A percentile compares a stretch with the other conserved stretches of the same genome.
phyloP scores from a whole-genome alignment of 805 yeast species.

The Priceomyces castillae region DNA sequence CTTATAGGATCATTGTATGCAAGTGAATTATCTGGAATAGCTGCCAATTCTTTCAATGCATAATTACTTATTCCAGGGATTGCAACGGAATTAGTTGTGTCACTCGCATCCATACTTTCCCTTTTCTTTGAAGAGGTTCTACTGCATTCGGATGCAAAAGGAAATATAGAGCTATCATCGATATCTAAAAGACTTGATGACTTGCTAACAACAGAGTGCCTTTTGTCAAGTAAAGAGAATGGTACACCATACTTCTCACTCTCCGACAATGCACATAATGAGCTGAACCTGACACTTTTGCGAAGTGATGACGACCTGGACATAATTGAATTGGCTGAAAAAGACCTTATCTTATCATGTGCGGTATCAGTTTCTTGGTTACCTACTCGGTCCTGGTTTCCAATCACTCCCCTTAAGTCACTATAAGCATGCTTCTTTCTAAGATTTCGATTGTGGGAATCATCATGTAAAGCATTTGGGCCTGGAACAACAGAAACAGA shows the following conservation, averaged over 20 bases:
- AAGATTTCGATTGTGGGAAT: constrained; percentile 17
- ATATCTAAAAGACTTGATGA: constrained; percentile 26
- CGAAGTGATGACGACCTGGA: constrained; percentile 25
- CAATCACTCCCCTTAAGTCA: constrained; percentile 42
- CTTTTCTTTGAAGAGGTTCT: constrained; percentile 13
- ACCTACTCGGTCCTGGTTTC: constrained; percentile 8
- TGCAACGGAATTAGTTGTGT: constrained; percentile 39
- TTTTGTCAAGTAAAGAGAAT: background rate
- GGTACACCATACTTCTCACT: background rate
- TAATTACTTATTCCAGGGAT: constrained; percentile 51
- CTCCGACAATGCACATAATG: constrained; percentile 39
- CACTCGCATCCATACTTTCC: constrained; percentile 11
- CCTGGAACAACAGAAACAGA: constrained; percentile 30
- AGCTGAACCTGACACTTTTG: constrained; percentile 35
- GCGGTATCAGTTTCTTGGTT: background rate
- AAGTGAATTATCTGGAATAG: constrained; percentile 75
- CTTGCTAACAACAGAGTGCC: constrained; percentile 7
- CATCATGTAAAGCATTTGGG: constrained; percentile 13
- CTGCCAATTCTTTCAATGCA: constrained; percentile 61
- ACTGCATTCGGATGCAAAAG: constrained; percentile 23
- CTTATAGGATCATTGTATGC: constrained; percentile 66
- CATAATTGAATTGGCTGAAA: constrained; percentile 18
- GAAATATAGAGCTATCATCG: constrained; percentile 35
- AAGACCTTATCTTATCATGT: constrained; percentile 2
- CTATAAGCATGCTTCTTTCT: constrained; percentile 51